Conservation (phyloP, 2,329 filamentous ascomycete species). For the Metarhizium robertsii region DNA sequence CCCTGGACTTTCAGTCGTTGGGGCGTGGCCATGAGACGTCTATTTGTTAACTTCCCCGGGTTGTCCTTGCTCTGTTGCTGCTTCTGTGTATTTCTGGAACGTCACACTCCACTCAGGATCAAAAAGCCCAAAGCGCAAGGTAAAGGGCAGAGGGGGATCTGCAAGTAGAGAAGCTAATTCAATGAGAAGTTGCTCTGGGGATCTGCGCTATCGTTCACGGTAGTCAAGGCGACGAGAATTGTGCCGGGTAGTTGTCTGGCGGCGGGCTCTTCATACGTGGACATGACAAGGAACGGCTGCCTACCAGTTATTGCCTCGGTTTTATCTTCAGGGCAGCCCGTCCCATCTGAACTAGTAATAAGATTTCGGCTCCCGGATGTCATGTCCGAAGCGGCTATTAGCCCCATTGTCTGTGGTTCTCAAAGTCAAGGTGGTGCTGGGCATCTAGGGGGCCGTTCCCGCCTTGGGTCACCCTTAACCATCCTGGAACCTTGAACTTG, state of each 20-base stretch:
- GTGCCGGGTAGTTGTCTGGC: not conserved
- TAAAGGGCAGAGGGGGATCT: not conserved
- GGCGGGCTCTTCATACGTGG: too few relatives aligned
- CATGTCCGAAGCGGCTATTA: not conserved
- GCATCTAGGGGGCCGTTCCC: not conserved
- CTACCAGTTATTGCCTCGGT: not conserved
- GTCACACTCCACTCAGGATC: not conserved
- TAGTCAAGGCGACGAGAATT: not conserved
- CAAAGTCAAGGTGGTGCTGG: not conserved
- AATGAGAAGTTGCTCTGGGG: not conserved
- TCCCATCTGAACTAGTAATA: not conserved
- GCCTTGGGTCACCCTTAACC: not conserved
- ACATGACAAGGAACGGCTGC: not conserved
- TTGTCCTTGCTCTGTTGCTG: not conserved
- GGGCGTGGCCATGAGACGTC: not conserved
- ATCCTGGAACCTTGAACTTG: slow-evolving; percentile 1
- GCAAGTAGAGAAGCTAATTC: not conserved
- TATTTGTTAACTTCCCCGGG: not conserved
- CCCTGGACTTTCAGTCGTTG: not conserved
- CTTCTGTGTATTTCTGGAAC: not conserved
- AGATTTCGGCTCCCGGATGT: slow-evolving; percentile 1
- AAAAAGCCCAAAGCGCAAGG: not conserved
- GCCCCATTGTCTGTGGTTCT: slow-evolving; percentile 2
- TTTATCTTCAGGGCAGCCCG: not conserved
- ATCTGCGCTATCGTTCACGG: not conserved